Evolutionary conservation across 2,329 filamentous ascomycete species (phyloP), one percentile per base, ranked within the genome.

Genomic region (Fusarium sp.): DNA sequence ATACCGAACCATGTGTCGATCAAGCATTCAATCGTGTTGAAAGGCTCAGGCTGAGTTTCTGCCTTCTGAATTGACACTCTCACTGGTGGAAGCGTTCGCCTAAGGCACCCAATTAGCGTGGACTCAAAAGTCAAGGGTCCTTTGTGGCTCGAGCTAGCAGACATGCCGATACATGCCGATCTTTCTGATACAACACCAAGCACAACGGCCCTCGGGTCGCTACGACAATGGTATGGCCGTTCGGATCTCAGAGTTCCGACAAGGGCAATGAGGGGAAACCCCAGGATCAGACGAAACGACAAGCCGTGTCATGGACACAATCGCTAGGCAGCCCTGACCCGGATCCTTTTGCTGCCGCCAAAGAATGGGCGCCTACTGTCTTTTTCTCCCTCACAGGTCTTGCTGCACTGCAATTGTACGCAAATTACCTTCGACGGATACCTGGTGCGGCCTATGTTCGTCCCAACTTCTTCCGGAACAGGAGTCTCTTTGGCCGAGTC

Each of bases 401-500:
- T 24, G 80, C 80, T 16, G 81, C 82, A 16, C 70, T 85, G 40
- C 83, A 84, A 58, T 76, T 95, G 55, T 95, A 95, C 83, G 90
- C 89, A 76, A 92, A 88, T 66, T 96, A 95, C 80, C 85, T 99
- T 57, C 92, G 94, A 38, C 93, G 96, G 61, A 94, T 98, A 66
- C 95, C 95, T 5, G 92, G 91, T 64, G 90, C 94, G 38, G 87
- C 89, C 27, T 89, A 95, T 80, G 92, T 99, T 75, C 90, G 91
- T 56, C 93, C 94, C 3, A 85, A 87, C 12, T 92, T 92, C 79
- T 96, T 96, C 80, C 90, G 93, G 53, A 91, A 87, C 69, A 89
- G 93, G 76, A 95, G 90, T 75, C 80, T 99, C 46, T 93, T 96
- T 76, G 96, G 96, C 16, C 89, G 89, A 70, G 96, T 98, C 46